Evolutionary conservation across 2,329 filamentous ascomycete species (phyloP), one percentile per base, ranked within the genome.

Genomic region (Aspergillus terreus): DNA sequence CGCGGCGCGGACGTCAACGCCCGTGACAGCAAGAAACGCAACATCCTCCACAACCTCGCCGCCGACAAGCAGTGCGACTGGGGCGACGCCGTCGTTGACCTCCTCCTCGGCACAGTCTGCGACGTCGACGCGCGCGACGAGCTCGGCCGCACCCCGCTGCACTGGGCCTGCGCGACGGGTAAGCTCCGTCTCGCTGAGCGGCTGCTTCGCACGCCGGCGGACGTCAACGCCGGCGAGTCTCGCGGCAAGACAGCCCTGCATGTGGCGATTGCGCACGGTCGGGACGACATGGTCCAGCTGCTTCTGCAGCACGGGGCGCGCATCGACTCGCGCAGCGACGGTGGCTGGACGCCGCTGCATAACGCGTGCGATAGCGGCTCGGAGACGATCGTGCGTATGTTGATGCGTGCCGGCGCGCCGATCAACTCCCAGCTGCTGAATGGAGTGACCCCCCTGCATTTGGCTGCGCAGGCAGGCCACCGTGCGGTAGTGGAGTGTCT

Each of bases 151-250:
- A 81, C 78, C 27, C 77, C 82, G 2, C 63, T 84, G 40, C 74
- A 83, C 53, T 83, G 81, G 80, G 80, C 81, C 1, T 81, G 79
- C 33, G 80, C 78, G 21, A 81, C 80, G 42, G 78, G 78, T 15
- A 81, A 82, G 58, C 67, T 75, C 46, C 70, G 72, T 30, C 68
- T 83, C 10, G 78, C 75, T 15, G 72, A 76, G 49, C 68, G 76
- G 57, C 67, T 84, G 25, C 67, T 81, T 4, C 44, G 66, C 66
- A 55, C 69, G 53, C 58, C 60, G 1, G 76, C 72, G 1, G 60
- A 76, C 52, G 66, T 79, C 12, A 60, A 71, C 38, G 75, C 73
- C 0, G 63, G 66, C 14, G 78, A 79, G 44, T 52, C 58, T 47
- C 59, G 71, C 47, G 66, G 64, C 32, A 71, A 78, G 51, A 78